These are phyloP conservation scores for Scedosporium boydii DNA, from an alignment of 2,329 filamentous ascomycete species.

Conservation along the genomic window DNA sequence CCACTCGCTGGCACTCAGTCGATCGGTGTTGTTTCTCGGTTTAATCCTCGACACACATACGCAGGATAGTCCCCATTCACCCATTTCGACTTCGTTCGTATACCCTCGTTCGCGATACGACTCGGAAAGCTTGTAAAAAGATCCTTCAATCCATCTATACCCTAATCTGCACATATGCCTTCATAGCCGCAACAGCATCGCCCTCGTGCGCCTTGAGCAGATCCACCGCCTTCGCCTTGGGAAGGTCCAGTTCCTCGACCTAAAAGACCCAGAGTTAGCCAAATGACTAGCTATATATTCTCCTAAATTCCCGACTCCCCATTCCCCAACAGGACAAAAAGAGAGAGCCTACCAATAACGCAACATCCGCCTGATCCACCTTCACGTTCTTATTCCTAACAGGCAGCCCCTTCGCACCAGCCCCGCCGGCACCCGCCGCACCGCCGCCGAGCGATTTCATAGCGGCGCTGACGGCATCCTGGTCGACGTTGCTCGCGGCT, in stretches of 20 bases:
- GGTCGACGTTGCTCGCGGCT: conserved; percentile 51
- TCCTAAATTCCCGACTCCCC: background rate
- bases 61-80: no score
- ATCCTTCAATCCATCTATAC: background rate
- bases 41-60: no score
- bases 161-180: conserved; percentile 32
- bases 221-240: conserved; percentile 65
- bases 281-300: background rate
- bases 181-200: conserved; percentile 57
- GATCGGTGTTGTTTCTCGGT: no score
- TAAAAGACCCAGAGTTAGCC: conserved; percentile 16
- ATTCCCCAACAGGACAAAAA: background rate
- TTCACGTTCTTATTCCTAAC: conserved; percentile 54
- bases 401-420: conserved; percentile 13
- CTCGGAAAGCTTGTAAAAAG: no score
- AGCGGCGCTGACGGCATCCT: conserved; percentile 61
- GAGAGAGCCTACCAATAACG: conserved; percentile 46
- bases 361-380: conserved; percentile 63
- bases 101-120: no score
- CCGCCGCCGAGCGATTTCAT: conserved; percentile 48
- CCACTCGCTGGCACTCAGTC: no score
- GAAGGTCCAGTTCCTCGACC: conserved; percentile 63
- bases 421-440: conserved; percentile 16
- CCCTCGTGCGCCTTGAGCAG: conserved; percentile 64
- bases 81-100: no score